These are phyloP conservation scores for Ogataea angusta DNA, from an alignment of 805 yeast genomes.

Conservation along the genomic window DNA sequence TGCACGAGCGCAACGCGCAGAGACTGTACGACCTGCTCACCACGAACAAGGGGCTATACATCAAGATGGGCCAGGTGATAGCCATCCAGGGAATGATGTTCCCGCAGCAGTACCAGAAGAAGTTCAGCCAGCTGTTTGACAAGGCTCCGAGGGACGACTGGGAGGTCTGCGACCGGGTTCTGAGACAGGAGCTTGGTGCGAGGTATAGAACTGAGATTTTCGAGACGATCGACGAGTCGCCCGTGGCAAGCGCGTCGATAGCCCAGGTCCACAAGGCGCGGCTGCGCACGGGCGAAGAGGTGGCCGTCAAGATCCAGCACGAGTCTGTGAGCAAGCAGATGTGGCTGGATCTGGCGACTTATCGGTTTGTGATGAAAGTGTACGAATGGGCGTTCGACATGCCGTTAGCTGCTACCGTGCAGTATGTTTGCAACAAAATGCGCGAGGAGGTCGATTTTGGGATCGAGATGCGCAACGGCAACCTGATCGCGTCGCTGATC, in stretches of 20 bases:
- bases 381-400: conserved; percentile 60
- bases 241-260: conserved; percentile 73
- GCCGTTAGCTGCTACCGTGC: conserved; percentile 56
- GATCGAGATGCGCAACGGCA: conserved; percentile 54
- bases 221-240: conserved; percentile 46
- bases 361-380: conserved; percentile 45
- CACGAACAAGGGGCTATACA: conserved; percentile 58
- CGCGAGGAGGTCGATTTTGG: conserved; percentile 59
- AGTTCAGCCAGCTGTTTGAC: conserved; percentile 60
- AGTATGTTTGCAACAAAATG: conserved; percentile 56
- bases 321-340: conserved; percentile 59
- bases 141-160: conserved; percentile 62
- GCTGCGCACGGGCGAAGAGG: conserved; percentile 45
- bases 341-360: conserved; percentile 58
- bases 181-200: conserved; percentile 40
- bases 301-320: conserved; percentile 69
- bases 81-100: conserved; percentile 71
- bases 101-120: conserved; percentile 59
- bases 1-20: conserved; percentile 60
- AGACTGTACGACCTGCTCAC: conserved; percentile 43
- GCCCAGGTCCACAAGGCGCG: conserved; percentile 66
- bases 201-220: conserved; percentile 40
- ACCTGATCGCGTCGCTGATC: conserved; percentile 37
- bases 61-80: conserved; percentile 75
- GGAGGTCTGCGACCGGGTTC: conserved; percentile 40